A percentile compares a stretch with the other conserved stretches of the same genome.
Evolutionary conservation across 1,139 yeast species (phyloP).

Genomic region (Casaregolazyma lundiana): DNA sequence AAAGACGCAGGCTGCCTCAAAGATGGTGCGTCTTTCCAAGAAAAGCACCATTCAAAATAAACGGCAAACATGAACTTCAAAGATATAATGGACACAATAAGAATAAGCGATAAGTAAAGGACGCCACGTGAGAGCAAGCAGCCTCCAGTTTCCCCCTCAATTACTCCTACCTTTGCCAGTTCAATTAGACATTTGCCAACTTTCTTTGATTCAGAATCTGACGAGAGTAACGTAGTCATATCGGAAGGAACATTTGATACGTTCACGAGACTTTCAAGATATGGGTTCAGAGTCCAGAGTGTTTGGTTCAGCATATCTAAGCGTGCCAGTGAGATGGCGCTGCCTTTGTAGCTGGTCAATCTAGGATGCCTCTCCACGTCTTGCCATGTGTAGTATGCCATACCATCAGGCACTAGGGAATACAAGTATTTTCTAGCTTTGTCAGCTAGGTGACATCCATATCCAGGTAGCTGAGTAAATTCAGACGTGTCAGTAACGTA

Average conservation of each 20-base stretch:
- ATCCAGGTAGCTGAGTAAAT: slow-evolving; percentile 6
- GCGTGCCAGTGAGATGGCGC: slow-evolving; percentile 70
- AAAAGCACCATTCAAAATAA: slow-evolving; percentile 67
- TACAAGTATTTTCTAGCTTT: slow-evolving; percentile 59
- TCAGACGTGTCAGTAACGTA: background rate
- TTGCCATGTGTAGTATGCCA: slow-evolving; percentile 78
- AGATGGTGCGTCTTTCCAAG: slow-evolving; percentile 19
- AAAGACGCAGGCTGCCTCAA: background rate
- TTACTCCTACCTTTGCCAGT: slow-evolving; percentile 72
- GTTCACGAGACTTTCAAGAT: slow-evolving; percentile 14
- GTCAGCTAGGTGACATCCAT: slow-evolving; percentile 49
- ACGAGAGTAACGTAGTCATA: slow-evolving; percentile 10
- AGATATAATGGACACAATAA: slow-evolving; percentile 66
- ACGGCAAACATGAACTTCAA: slow-evolving; percentile 75
- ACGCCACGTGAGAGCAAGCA: slow-evolving; percentile 77
- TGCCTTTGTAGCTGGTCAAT: slow-evolving; percentile 73
- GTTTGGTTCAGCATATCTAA: slow-evolving; percentile 56
- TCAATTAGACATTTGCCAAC: slow-evolving; percentile 75
- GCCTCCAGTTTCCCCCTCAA: slow-evolving; percentile 78
- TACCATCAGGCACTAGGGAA: slow-evolving; percentile 61
- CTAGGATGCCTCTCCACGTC: slow-evolving; percentile 51
- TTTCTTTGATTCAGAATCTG: slow-evolving; percentile 35
- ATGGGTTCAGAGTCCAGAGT: slow-evolving; percentile 43
- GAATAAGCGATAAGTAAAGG: slow-evolving; percentile 62
- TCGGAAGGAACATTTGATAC: slow-evolving; percentile 5